Evolutionary conservation across 2,329 filamentous ascomycete species (phyloP), one percentile per base, ranked within the genome.

Genomic region (Aspergillaceae sp.): DNA sequence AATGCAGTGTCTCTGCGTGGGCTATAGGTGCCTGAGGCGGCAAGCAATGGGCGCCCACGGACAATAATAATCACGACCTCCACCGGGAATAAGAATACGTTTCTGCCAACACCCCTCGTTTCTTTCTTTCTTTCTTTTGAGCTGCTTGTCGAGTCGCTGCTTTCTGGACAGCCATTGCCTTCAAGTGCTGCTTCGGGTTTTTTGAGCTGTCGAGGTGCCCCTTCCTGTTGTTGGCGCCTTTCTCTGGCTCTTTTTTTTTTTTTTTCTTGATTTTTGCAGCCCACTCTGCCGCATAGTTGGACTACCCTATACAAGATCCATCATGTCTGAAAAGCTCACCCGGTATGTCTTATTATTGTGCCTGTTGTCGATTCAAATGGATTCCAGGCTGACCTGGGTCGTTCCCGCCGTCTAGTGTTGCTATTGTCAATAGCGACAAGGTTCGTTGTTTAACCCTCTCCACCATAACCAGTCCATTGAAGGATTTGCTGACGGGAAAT

Each of bases 371-470:
- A 19, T 19, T 19, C 2, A 19, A 19, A 19, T 19, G 19, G 19
- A 19, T 19, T 19, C 19, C 19, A 19, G 19, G 8, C 50, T 55
- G 46, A 58, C 30, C 11, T 29, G 27, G 47, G 50, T 51, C 2
- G 58, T 43, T 46, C 45, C 32, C 50, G 19, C 19, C 19, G 41
- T 58, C 41, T 65, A 94, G 92, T 86, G 90, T 98, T 75, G 92
- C 92, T 64, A 98, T 98, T 75, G 87, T 98, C 77, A 97, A 91
- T 73, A 86, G 80, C 69, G 92, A 98, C 84, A 97, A 98, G 84
- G 88, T 92, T 68, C 57, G 62, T 63, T 65, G 61, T 54, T 62
- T 40, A 42, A 45, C 52, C 55, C 69, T 65, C 69, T 68, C 68
- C 69, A 64, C 66, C 54, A 58, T 32, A 27, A 33, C 33, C 38